A percentile compares a stretch with the other conserved stretches of the same genome.
phyloP scores from a whole-genome alignment of 2,329 filamentous ascomycete genomes.

The Sphaerostilbella broomeana region DNA sequence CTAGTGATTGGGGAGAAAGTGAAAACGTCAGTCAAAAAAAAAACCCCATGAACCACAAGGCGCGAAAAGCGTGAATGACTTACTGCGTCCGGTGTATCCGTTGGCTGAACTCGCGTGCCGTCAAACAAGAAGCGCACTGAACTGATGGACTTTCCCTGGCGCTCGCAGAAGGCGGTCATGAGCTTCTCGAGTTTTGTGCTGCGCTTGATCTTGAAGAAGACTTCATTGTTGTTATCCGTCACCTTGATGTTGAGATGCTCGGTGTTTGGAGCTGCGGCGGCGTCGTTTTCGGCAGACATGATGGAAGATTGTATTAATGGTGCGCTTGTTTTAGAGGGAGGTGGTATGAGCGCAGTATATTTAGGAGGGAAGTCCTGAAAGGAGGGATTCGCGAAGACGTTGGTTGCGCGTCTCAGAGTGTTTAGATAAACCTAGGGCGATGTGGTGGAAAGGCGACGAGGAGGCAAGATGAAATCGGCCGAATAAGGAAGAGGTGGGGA shows the following conservation, averaged over 20 bases:
- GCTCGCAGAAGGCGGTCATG: slow-evolving; percentile 96
- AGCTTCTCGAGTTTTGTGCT: slow-evolving; percentile 94
- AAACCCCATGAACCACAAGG: neutral
- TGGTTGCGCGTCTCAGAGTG: slow-evolving; percentile 2
- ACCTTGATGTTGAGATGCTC: slow-evolving; percentile 99
- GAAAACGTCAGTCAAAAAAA: neutral
- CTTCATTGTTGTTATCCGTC: slow-evolving; percentile 98
- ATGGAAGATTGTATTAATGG: neutral
- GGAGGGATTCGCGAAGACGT: neutral
- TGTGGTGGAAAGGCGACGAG: slow-evolving; percentile 5
- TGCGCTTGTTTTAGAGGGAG: neutral
- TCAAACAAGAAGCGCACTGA: slow-evolving; percentile 95
- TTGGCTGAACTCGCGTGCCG: slow-evolving; percentile 81
- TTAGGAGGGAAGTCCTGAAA: neutral
- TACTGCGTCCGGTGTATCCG: slow-evolving; percentile 88
- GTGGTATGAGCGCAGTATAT: neutral
- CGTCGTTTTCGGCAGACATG: slow-evolving; percentile 43
- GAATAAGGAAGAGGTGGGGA: slow-evolving; percentile 21
- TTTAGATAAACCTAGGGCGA: slow-evolving; percentile 3
- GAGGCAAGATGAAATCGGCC: slow-evolving; percentile 8
- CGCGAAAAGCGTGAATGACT: slow-evolving; percentile 33
- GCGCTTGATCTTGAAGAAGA: slow-evolving; percentile 99
- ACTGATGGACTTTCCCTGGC: slow-evolving; percentile 78
- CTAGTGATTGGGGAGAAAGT: slow-evolving; percentile 42
- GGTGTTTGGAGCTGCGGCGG: slow-evolving; percentile 43